phyloP scores from a whole-genome alignment of 1,284 basidiomycete genomes.

The Phlebopus sp. region DNA sequence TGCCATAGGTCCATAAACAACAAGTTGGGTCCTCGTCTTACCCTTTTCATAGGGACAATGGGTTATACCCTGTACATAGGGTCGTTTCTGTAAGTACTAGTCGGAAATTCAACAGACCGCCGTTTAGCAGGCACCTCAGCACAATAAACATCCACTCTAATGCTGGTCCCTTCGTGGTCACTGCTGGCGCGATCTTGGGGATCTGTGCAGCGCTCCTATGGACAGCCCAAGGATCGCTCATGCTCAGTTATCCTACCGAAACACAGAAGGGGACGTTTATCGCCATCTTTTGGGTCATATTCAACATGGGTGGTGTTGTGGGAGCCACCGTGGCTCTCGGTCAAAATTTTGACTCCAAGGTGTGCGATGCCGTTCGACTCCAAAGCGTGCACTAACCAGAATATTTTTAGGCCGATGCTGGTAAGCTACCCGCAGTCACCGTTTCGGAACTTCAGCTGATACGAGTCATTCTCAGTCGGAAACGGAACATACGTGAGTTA shows the following conservation, averaged over 20 bases:
- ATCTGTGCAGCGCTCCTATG: conserved; percentile 83
- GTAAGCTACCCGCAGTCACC: conserved; percentile 17
- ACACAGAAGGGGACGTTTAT: conserved; percentile 77
- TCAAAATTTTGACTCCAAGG: conserved; percentile 49
- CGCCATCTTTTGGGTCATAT: conserved; percentile 74
- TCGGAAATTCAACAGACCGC: not conserved
- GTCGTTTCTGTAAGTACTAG: conserved; percentile 44
- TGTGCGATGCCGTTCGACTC: conserved; percentile 19
- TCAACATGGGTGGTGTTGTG: conserved; percentile 71
- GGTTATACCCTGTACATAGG: conserved; percentile 43
- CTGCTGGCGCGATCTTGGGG: conserved; percentile 78
- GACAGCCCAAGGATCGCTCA: conserved; percentile 82
- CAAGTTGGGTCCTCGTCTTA: conserved; percentile 68
- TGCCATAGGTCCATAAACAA: conserved; percentile 67
- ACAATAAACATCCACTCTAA: conserved; percentile 62
- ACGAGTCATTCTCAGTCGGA: conserved; percentile 37
- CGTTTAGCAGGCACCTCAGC: conserved; percentile 35
- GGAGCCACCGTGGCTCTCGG: conserved; percentile 66
- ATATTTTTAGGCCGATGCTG: conserved; percentile 19
- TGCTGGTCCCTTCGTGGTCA: conserved; percentile 66
- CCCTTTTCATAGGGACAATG: conserved; percentile 66
- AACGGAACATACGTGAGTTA: conserved; percentile 60
- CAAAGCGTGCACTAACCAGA: not conserved
- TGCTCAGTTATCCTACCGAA: conserved; percentile 81
- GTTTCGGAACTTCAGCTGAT: conserved; percentile 3